Conservation (phyloP, 2,329 filamentous ascomycete genomes). For the Colletotrichum salicis region DNA sequence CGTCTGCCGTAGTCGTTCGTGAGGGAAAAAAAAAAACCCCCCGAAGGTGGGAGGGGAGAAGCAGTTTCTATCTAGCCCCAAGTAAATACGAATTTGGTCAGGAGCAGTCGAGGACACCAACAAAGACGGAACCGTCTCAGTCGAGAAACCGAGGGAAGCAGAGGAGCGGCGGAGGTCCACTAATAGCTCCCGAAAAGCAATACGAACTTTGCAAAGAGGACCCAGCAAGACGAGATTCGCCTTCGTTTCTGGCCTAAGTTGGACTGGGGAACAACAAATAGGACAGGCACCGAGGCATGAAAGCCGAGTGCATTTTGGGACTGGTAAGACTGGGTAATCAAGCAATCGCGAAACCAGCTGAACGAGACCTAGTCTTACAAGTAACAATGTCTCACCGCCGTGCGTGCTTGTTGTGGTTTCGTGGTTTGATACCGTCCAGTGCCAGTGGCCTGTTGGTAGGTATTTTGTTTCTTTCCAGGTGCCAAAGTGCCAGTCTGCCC, state of each 20-base stretch:
- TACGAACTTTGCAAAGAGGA: constrained; percentile 14
- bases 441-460: neutral
- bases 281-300: constrained; percentile 12
- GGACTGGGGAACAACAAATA: constrained; percentile 14
- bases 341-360: constrained; percentile 28
- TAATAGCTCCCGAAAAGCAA: constrained; percentile 23
- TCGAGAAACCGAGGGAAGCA: constrained; percentile 7
- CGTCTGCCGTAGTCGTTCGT: neutral
- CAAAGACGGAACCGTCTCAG: constrained; percentile 13
- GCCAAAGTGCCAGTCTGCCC: neutral
- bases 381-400: constrained; percentile 23
- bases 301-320: constrained; percentile 20
- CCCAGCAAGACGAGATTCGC: constrained; percentile 17
- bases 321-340: constrained; percentile 29
- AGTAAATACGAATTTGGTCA: constrained; percentile 30
- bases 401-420: constrained; percentile 12
- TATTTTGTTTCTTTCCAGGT: neutral
- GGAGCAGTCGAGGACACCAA: neutral
- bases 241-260: constrained; percentile 8
- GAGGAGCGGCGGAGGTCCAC: constrained; percentile 19
- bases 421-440: constrained; percentile 13
- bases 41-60: neutral
- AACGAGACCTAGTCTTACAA: neutral
- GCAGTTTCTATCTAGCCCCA: constrained; percentile 12
- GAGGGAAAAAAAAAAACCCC: neutral